phyloP scores from a whole-genome alignment of 2,329 filamentous ascomycete species.

The Fonsecaea nubica region DNA sequence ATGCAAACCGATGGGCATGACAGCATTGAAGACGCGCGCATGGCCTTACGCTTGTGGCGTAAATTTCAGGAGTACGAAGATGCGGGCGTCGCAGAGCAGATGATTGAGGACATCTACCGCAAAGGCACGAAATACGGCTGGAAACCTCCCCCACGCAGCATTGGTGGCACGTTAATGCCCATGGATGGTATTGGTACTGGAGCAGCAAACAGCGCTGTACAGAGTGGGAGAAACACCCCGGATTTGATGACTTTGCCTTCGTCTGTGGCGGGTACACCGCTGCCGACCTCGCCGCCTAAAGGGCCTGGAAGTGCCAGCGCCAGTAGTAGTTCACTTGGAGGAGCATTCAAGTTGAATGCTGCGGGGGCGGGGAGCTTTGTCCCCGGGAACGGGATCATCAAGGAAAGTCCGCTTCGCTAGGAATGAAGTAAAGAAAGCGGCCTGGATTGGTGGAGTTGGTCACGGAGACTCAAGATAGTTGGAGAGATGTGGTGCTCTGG shows the following conservation, averaged over 20 bases:
- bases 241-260: constrained; percentile 31
- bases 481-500: not conserved
- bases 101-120: constrained; percentile 84
- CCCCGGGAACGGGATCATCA: constrained; percentile 38
- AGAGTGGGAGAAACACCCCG: constrained; percentile 43
- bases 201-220: constrained; percentile 32
- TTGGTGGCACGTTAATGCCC: constrained; percentile 36
- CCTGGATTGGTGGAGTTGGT: not conserved
- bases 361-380: constrained; percentile 31
- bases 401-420: constrained; percentile 38
- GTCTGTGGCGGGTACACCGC: constrained; percentile 8
- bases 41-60: constrained; percentile 84
- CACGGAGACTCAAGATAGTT: not conserved
- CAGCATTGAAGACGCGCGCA: constrained; percentile 91
- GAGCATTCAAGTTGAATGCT: constrained; percentile 33
- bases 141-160: constrained; percentile 58
- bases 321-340: constrained; percentile 12
- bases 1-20: constrained; percentile 68
- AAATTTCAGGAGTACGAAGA: constrained; percentile 91
- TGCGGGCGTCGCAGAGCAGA: constrained; percentile 80
- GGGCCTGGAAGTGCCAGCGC: constrained; percentile 18
- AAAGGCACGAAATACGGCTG: constrained; percentile 66
- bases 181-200: constrained; percentile 41
- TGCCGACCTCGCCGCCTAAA: constrained; percentile 31
- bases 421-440: not conserved